These are phyloP conservation scores for Annona cherimola DNA, from an alignment of 164 flowering plant genomes.

Conservation along the genomic window DNA sequence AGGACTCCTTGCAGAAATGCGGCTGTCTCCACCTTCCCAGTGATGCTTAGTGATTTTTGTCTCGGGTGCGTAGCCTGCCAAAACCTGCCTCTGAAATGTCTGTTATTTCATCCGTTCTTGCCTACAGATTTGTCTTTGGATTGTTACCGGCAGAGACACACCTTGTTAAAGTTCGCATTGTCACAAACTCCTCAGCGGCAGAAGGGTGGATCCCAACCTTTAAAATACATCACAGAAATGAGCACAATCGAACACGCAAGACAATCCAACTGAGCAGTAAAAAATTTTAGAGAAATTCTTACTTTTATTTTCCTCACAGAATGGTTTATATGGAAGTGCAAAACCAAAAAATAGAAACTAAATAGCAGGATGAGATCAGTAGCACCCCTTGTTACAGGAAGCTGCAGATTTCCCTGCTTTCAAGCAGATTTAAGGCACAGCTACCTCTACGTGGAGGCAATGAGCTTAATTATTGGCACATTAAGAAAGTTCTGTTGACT, in stretches of 20 bases:
- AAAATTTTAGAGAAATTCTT: too few species aligned
- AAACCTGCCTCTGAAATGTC: background rate
- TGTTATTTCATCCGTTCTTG: background rate
- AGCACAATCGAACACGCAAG: background rate
- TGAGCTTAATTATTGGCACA: background rate
- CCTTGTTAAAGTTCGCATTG: constrained; percentile 78
- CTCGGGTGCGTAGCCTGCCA: too few species aligned
- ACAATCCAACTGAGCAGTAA: too few species aligned
- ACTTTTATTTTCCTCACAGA: too few species aligned
- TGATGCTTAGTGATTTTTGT: too few species aligned
- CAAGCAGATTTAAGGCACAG: background rate
- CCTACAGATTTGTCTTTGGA: constrained; percentile 57
- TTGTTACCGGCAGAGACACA: constrained; percentile 40
- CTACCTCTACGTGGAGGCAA: background rate
- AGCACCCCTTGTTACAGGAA: background rate
- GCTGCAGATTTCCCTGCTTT: background rate
- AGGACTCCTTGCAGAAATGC: too few species aligned
- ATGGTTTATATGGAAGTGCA: too few species aligned
- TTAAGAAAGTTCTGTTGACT: background rate
- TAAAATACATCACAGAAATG: background rate
- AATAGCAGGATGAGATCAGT: background rate
- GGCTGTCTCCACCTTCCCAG: too few species aligned
- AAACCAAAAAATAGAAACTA: too few species aligned
- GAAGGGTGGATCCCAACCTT: constrained; percentile 96
- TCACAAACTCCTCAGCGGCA: constrained; percentile 94